A percentile compares a stretch with the other conserved stretches of the same genome.
Evolutionary conservation across 352 stramenopile species (phyloP).

Genomic region (Phytophthora vignae): DNA sequence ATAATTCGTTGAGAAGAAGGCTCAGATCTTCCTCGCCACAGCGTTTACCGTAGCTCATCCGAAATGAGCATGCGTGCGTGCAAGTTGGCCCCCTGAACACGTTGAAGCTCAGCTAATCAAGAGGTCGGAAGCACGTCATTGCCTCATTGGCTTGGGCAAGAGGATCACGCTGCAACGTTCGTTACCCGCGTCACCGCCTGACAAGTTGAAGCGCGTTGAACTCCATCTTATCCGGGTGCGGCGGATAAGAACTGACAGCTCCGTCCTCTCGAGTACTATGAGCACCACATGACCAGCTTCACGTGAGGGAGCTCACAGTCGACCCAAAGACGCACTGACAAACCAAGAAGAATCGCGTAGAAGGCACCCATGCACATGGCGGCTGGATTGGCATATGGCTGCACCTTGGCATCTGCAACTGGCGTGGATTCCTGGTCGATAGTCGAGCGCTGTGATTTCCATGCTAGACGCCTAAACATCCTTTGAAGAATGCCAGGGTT

Average conservation of each 20-base stretch:
- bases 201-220: slow-evolving; percentile 4
- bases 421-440: slow-evolving; percentile 1
- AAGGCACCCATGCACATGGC: slow-evolving; percentile 11
- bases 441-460: slow-evolving; percentile 6
- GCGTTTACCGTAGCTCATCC: background rate
- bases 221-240: background rate
- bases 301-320: background rate
- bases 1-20: too few species aligned
- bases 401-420: slow-evolving; percentile 21
- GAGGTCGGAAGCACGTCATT: too few species aligned
- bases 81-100: background rate
- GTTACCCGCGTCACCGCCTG: background rate
- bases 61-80: slow-evolving; percentile 14
- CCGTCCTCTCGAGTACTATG: background rate
- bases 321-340: background rate
- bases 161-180: background rate
- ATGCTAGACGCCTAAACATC: slow-evolving; percentile 5
- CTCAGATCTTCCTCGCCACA: background rate
- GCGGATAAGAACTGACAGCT: slow-evolving; percentile 14
- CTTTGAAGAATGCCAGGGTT: slow-evolving; percentile 25
- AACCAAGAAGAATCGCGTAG: slow-evolving; percentile 8
- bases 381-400: slow-evolving; percentile 17
- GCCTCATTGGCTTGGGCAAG: too few species aligned
- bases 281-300: slow-evolving; percentile 2
- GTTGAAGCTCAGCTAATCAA: slow-evolving; percentile 16